Conservation (phyloP, 1,284 basidiomycete species). For the Cryptococcus floricola region DNA sequence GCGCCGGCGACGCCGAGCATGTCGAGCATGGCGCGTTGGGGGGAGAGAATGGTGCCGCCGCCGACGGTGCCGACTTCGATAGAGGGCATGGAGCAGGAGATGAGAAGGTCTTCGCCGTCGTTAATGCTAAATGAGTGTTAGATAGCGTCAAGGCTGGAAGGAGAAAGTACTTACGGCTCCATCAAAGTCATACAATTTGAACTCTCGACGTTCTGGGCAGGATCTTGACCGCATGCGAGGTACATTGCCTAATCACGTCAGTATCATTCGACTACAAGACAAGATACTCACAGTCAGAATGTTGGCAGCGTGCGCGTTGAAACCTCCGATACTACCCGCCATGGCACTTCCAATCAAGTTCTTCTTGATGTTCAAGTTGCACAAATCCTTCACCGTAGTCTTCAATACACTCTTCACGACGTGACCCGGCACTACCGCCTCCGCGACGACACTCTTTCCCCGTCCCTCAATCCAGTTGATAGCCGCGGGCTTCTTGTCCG, state of each 20-base stretch:
- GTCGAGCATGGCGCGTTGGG: slow-evolving; percentile 84
- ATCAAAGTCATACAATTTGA: slow-evolving; percentile 97
- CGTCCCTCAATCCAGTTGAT: slow-evolving; percentile 99
- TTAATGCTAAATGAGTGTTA: slow-evolving; percentile 60
- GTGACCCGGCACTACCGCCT: slow-evolving; percentile 85
- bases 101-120: slow-evolving; percentile 81
- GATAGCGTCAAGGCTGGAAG: neutral
- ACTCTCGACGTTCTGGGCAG: slow-evolving; percentile 97
- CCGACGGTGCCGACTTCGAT: slow-evolving; percentile 97
- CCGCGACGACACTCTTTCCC: slow-evolving; percentile 95
- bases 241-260: slow-evolving; percentile 62
- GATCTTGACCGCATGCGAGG: slow-evolving; percentile 96
- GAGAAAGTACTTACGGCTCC: slow-evolving; percentile 74
- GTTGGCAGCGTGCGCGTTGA: slow-evolving; percentile 98
- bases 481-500: slow-evolving; percentile 98
- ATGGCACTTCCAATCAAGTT: slow-evolving; percentile 96
- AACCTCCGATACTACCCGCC: slow-evolving; percentile 95
- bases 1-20: slow-evolving; percentile 87
- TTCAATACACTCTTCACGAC: slow-evolving; percentile 88
- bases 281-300: slow-evolving; percentile 68
- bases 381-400: slow-evolving; percentile 86
- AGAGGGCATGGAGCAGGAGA: slow-evolving; percentile 90
- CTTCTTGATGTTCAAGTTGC: slow-evolving; percentile 95
- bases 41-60: slow-evolving; percentile 85
- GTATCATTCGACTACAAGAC: neutral